phyloP scores from a whole-genome alignment of 805 yeast species.

The Cyberlindnera misumaiensis region DNA sequence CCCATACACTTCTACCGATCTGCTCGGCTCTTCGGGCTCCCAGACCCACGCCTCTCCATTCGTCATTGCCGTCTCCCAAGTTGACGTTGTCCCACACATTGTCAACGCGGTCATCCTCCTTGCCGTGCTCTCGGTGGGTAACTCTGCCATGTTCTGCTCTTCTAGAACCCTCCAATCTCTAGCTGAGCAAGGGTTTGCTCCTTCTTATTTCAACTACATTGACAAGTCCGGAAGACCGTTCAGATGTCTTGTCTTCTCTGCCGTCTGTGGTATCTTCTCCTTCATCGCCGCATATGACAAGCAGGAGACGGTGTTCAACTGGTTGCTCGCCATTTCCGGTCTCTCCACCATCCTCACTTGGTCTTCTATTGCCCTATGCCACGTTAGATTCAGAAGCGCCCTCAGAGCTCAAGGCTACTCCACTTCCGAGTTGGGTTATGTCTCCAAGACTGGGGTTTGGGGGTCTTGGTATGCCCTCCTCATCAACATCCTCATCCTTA shows the following conservation, averaged over 20 bases:
- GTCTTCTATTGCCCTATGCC: slow-evolving; percentile 49
- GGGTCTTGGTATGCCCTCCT: slow-evolving; percentile 48
- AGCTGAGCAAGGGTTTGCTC: slow-evolving; percentile 67
- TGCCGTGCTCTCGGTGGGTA: slow-evolving; percentile 71
- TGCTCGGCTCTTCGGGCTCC: slow-evolving; percentile 44
- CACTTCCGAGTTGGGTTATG: slow-evolving; percentile 44
- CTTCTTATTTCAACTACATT: slow-evolving; percentile 42
- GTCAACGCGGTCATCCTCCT: slow-evolving; percentile 70
- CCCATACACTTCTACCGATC: slow-evolving; percentile 45
- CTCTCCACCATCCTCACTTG: slow-evolving; percentile 58
- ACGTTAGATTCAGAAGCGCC: slow-evolving; percentile 54
- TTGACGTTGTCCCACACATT: slow-evolving; percentile 59
- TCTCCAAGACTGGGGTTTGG: slow-evolving; percentile 42
- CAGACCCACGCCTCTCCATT: slow-evolving; percentile 64
- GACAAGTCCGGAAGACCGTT: slow-evolving; percentile 57
- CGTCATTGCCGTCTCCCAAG: slow-evolving; percentile 60
- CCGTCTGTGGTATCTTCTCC: slow-evolving; percentile 52
- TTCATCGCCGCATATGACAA: slow-evolving; percentile 61
- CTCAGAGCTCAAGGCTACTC: slow-evolving; percentile 48
- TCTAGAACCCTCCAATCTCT: slow-evolving; percentile 64
- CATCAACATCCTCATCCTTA: slow-evolving; percentile 42
- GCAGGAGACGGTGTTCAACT: slow-evolving; percentile 50
- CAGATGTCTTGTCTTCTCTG: slow-evolving; percentile 44
- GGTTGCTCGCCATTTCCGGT: slow-evolving; percentile 60
- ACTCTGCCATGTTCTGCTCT: slow-evolving; percentile 67